A percentile compares a stretch with the other conserved stretches of the same genome.
phyloP scores from a whole-genome alignment of 768 basidiomycete species.

The Lentinula edodes region DNA sequence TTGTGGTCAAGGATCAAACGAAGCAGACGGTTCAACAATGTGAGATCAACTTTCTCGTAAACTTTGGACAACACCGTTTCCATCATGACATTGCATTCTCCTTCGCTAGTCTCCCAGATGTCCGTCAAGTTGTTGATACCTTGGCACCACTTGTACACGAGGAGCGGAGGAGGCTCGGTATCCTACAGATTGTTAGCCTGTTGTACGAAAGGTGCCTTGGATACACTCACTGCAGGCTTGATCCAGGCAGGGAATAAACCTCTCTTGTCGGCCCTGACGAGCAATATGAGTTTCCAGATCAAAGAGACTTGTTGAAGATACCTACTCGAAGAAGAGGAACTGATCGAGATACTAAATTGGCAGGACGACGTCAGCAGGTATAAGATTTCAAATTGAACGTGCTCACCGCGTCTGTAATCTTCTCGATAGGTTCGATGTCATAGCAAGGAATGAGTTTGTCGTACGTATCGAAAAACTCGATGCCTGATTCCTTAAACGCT shows the following conservation, averaged over 20 bases:
- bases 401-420: conserved; percentile 95
- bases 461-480: conserved; percentile 96
- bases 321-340: conserved; percentile 93
- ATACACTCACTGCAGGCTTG: conserved; percentile 69
- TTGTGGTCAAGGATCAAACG: conserved; percentile 98
- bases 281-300: conserved; percentile 3
- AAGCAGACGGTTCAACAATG: conserved; percentile 89
- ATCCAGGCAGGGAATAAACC: conserved; percentile 99
- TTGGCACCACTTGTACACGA: conserved; percentile 99
- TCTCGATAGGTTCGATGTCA: conserved; percentile 99
- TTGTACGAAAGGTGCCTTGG: not conserved
- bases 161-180: conserved; percentile 91
- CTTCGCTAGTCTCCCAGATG: conserved; percentile 97
- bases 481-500: conserved; percentile 97
- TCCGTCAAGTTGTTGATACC: conserved; percentile 98
- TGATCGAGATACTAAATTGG: conserved; percentile 80
- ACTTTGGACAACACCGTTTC: conserved; percentile 97
- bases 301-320: not conserved
- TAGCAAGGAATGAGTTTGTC: conserved; percentile 99
- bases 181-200: conserved; percentile 37
- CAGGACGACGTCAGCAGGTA: conserved; percentile 10
- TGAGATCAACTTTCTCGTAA: conserved; percentile 98
- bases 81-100: conserved; percentile 98
- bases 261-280: conserved; percentile 80
- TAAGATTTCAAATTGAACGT: not conserved